Base-by-base conservation (phyloP, 257 asterid species). In the Verbena officinalis region DNA sequence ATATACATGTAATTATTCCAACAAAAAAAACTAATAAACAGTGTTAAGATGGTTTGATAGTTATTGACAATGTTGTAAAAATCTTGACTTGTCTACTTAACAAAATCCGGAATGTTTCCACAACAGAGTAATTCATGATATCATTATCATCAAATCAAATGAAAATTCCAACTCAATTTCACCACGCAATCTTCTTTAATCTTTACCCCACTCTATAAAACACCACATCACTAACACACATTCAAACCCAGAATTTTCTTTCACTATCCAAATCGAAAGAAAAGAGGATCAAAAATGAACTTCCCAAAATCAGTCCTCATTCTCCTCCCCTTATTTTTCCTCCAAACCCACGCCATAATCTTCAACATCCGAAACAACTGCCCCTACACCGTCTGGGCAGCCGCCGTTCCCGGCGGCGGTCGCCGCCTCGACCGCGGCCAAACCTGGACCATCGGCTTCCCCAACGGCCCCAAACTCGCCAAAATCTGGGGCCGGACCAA, bases 401-500 rank as follows among this genome's bases (percentile, higher is more conserved):
- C 85, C 34, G 73, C 81, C 31, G 22, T 72, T 5, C 88, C 83
- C 53, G 88, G 83, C 21, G 88, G 88, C 0, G 83, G 88, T 62
- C 81, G 75, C 62, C 71, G 71, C 50, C 88, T 83, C 58, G 80
- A 75, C 61, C 4, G 44, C 48, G 76, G 73, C 62, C 73, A 80
- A 24, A 72, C 64, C 16, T 82, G 85, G 85, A 72, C 70, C 27
- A 13, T 76, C 30, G 33, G 38, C 59, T 68, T 65, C 74, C 50
- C 23, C 13, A 6, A 2, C 75, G 57, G 71, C 43, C 79, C 66
- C 4, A 57, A 38, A 2, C 62, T 34, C 14, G 85, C 71, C 75
- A 73, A 53, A 20, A 80, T 85, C 42, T 85, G 89, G 93, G 89
- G 79, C 49, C 78, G 89, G 8, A 85, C 89, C 7, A 69, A 69